A percentile compares a stretch with the other conserved stretches of the same genome.
Evolutionary conservation across 2,329 filamentous ascomycete genomes (phyloP).

Genomic region (Aspergillus sp.): DNA sequence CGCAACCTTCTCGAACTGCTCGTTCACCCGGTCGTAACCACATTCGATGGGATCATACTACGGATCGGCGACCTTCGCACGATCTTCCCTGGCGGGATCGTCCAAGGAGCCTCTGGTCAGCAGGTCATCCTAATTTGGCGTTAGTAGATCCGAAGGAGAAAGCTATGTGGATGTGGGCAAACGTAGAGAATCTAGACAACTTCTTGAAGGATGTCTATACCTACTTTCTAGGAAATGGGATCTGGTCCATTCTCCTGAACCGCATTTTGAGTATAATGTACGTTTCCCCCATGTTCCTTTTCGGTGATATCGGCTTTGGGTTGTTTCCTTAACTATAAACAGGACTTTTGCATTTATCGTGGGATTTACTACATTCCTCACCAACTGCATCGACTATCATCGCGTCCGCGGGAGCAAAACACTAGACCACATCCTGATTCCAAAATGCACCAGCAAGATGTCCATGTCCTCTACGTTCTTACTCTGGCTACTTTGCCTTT

Average conservation of each 20-base stretch:
- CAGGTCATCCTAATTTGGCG: conserved; percentile 35
- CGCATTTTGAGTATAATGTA: conserved; percentile 71
- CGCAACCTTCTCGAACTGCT: conserved; percentile 32
- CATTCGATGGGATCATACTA: conserved; percentile 53
- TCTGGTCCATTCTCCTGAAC: conserved; percentile 79
- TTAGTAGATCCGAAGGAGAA: conserved; percentile 66
- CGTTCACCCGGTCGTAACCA: conserved; percentile 44
- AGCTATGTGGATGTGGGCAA: conserved; percentile 90
- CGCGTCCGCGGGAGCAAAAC: conserved; percentile 67
- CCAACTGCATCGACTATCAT: conserved; percentile 80
- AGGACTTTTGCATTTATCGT: conserved; percentile 82
- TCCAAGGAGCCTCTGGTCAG: conserved; percentile 26
- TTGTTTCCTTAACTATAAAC: conserved; percentile 3
- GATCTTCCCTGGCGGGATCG: conserved; percentile 17
- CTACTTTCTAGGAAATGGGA: conserved; percentile 79
- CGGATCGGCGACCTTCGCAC: conserved; percentile 43
- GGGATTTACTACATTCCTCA: conserved; percentile 76
- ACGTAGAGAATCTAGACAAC: conserved; percentile 82
- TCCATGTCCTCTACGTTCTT: conserved; percentile 73
- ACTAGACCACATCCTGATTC: conserved; percentile 62
- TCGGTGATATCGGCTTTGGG: too few relatives aligned
- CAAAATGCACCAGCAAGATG: conserved; percentile 74
- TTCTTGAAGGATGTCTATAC: conserved; percentile 85
- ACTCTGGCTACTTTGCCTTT: conserved; percentile 81
- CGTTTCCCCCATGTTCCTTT: conserved; percentile 33